phyloP scores from a whole-genome alignment of 2,329 filamentous ascomycete species.

The Trichoderma hamatum region DNA sequence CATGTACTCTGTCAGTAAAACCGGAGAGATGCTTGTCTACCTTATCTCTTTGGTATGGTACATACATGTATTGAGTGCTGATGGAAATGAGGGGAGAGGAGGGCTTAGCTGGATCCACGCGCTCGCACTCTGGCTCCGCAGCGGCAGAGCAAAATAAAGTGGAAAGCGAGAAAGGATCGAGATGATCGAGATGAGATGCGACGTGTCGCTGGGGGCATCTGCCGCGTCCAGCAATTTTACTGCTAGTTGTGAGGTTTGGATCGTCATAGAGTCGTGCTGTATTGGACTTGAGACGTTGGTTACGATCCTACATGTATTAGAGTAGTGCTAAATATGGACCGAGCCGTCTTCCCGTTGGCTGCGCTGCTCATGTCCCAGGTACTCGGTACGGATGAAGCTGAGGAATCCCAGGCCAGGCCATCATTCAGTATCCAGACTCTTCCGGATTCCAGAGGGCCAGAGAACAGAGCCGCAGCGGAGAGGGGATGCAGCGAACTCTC shows the following conservation, averaged over 20 bases:
- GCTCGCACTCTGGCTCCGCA: neutral
- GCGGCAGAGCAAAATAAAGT: neutral
- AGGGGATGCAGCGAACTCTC: neutral
- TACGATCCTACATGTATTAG: neutral
- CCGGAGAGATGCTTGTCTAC: neutral
- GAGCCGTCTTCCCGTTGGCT: neutral
- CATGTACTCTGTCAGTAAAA: neutral
- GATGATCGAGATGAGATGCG: neutral
- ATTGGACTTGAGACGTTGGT: neutral
- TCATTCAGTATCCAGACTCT: neutral
- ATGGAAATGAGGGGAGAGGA: neutral
- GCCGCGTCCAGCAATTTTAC: neutral
- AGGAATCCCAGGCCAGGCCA: neutral
- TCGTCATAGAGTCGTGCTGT: too few relatives aligned
- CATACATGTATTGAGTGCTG: neutral
- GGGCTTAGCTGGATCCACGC: neutral
- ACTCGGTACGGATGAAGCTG: neutral
- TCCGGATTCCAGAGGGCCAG: neutral
- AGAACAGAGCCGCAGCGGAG: neutral
- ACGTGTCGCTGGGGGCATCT: neutral
- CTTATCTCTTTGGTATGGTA: neutral
- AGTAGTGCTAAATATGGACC: neutral
- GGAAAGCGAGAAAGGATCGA: neutral
- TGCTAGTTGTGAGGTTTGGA: too few relatives aligned
- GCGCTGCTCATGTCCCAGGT: neutral